phyloP scores from a whole-genome alignment of 2,329 filamentous ascomycete genomes.

The Ophiostoma pallidulum region DNA sequence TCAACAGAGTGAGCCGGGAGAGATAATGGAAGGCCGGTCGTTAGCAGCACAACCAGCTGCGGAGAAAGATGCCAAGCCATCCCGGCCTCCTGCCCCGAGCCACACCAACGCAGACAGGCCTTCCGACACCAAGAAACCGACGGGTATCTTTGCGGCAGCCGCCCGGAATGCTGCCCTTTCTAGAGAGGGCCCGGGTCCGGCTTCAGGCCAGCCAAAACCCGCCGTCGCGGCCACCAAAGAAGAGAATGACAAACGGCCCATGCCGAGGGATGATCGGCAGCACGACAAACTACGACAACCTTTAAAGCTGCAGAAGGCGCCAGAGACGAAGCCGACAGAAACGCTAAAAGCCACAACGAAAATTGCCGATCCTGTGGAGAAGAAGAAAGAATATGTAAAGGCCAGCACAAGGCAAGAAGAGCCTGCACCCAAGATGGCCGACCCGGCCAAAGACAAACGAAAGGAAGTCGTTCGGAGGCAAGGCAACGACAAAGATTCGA shows the following conservation, averaged over 20 bases:
- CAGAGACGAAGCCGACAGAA: neutral
- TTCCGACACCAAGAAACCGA: constrained; percentile 7
- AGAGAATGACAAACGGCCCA: neutral
- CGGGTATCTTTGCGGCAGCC: neutral
- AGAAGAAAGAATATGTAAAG: neutral
- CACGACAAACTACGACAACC: neutral
- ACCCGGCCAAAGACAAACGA: neutral
- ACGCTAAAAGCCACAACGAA: too few species aligned
- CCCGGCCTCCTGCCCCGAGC: neutral
- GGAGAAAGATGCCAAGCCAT: neutral
- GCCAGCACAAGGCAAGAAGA: neutral
- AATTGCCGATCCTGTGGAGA: neutral
- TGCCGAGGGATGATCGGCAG: neutral
- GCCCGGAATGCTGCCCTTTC: neutral
- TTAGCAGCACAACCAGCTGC: neutral
- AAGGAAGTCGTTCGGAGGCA: neutral
- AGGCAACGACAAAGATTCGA: neutral
- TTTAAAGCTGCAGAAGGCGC: neutral
- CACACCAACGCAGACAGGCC: neutral
- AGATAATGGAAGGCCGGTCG: constrained; percentile 29
- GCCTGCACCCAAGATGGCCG: neutral
- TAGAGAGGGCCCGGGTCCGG: neutral
- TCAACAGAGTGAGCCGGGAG: constrained; percentile 37
- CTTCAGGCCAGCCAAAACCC: neutral
- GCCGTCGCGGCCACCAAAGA: neutral